Evolutionary conservation across 2,329 filamentous ascomycete species (phyloP), one percentile per base, ranked within the genome.

Genomic region (Ustulina deusta): DNA sequence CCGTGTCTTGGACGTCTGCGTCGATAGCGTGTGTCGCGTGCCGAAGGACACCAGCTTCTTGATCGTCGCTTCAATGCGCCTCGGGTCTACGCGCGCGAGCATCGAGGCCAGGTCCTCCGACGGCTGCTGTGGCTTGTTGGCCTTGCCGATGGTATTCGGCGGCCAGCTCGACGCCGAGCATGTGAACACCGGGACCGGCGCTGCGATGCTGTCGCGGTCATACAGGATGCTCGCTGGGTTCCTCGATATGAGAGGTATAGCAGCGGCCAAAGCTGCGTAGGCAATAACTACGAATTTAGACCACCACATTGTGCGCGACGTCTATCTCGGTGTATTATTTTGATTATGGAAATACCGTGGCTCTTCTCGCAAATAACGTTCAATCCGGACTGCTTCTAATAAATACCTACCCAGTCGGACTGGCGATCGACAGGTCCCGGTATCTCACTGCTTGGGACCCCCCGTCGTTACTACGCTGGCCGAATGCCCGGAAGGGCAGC

Each of bases 21-120:
- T 80, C 5, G 85, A 87, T 0, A 88, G 77, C 0, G 86, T 88
- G 72, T 88, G 86, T 7, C 86, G 81, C 5, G 86, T 89, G 32
- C 85, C 86, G 69, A 87, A 89, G 17, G 81, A 83, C 3, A 84
- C 86, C 0, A 89, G 81, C 69, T 84, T 87, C 60, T 79, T 77
- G 69, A 89, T 84, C 64, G 79, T 86, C 9, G 80, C 77, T 72
- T 86, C 78, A 69, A 89, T 84, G 49, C 83, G 82, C 1, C 77
- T 74, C 4, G 84, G 61, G 71, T 77, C 74, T 4, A 81, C 75
- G 38, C 75, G 73, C 6, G 75, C 73, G 0, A 81, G 72, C 17
- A 77, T 77, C 40, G 76, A 73, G 34, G 62, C 63, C 1, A 78
- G 69, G 4, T 73, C 73, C 1, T 58, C 62, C 9, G 76, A 76